Percentiles rank a stretch among this genome's conserved stretches.
These are phyloP conservation scores for Suhomyces faveliae DNA, from an alignment of 805 yeast genomes.

Conservation along the genomic window DNA sequence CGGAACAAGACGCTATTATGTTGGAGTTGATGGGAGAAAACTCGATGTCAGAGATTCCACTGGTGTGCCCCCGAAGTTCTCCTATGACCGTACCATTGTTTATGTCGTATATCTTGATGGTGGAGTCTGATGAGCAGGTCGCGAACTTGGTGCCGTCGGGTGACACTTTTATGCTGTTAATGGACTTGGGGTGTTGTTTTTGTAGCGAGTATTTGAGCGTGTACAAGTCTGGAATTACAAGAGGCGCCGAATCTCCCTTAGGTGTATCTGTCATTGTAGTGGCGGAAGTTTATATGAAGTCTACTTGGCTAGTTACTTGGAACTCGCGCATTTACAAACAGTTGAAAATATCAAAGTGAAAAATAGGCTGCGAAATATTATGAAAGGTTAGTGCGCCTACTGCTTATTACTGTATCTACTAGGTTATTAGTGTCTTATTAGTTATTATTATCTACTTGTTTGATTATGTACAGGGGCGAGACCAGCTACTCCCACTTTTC, in stretches of 20 bases:
- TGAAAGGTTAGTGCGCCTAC: no score
- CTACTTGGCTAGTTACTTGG: no score
- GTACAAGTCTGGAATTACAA: constrained; percentile 12
- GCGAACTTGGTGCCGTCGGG: constrained; percentile 63
- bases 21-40: constrained; percentile 72
- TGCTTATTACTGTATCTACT: no score
- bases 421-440: no score
- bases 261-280: neutral
- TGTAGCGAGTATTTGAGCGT: constrained; percentile 11
- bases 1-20: constrained; percentile 80
- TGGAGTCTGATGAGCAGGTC: constrained; percentile 37
- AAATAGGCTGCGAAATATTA: neutral
- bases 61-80: constrained; percentile 55
- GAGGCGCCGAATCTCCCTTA: neutral
- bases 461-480: neutral
- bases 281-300: no score
- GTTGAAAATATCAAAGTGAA: neutral
- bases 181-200: constrained; percentile 7
- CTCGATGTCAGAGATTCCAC: constrained; percentile 70
- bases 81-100: constrained; percentile 28
- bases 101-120: constrained; percentile 25
- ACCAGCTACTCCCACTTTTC: constrained; percentile 6
- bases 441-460: no score
- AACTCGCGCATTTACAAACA: neutral
- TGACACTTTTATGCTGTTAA: constrained; percentile 54